phyloP scores from a whole-genome alignment of 169 alveolate genomes.

The Plasmodium cynomolgi region DNA sequence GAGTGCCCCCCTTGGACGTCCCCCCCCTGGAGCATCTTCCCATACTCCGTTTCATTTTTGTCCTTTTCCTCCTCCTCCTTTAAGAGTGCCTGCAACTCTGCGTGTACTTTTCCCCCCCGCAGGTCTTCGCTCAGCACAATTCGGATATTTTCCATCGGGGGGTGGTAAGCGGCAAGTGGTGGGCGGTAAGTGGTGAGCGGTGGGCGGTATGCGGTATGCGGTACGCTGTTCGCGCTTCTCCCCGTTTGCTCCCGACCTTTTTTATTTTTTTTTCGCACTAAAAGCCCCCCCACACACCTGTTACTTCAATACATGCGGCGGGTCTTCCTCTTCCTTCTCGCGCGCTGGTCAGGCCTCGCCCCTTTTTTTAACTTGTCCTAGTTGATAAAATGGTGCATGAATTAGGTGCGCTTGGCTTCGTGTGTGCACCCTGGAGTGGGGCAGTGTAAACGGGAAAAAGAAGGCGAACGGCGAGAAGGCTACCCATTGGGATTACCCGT shows the following conservation, averaged over 20 bases:
- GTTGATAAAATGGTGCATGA: not conserved
- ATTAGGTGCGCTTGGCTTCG: not conserved
- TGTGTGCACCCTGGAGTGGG: not conserved
- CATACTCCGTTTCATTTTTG: constrained; percentile 27
- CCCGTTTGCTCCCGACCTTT: not conserved
- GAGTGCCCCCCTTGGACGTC: not conserved
- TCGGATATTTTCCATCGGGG: constrained; percentile 52
- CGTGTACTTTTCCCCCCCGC: constrained; percentile 11
- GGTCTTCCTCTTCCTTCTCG: not conserved
- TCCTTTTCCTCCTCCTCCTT: constrained; percentile 32
- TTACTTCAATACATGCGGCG: not conserved
- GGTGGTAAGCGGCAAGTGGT: not conserved
- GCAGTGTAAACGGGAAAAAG: not conserved
- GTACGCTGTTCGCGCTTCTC: not conserved
- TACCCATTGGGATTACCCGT: not conserved
- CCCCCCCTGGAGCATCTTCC: constrained; percentile 30
- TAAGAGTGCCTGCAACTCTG: not conserved
- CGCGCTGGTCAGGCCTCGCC: not conserved
- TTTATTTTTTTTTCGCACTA: not conserved
- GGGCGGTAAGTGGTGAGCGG: not conserved
- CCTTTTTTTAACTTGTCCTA: not conserved
- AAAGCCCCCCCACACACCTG: not conserved
- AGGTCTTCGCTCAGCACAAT: constrained; percentile 52
- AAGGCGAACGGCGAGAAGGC: not conserved
- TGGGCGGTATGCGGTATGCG: not conserved